phyloP scores from a whole-genome alignment of 1,139 yeast species.

The Hanseniaspora sp. region DNA sequence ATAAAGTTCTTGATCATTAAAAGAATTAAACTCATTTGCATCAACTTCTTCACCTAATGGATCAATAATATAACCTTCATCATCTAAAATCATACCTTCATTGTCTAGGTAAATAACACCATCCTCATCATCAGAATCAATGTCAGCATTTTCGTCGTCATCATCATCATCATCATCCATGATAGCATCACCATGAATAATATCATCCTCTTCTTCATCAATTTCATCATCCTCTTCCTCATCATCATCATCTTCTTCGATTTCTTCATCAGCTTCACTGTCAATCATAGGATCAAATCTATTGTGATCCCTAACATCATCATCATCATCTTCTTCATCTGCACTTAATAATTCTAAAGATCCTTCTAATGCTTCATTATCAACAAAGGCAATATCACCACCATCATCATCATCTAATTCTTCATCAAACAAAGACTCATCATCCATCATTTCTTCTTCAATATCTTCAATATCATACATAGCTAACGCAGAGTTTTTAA shows the following conservation, averaged over 20 bases:
- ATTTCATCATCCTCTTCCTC: conserved; percentile 15
- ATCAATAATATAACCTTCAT: conserved; percentile 25
- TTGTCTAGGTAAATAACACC: conserved; percentile 24
- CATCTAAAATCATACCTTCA: conserved; percentile 21
- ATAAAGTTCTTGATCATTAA: conserved; percentile 30
- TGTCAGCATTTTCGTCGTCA: conserved; percentile 26
- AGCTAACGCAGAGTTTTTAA: conserved; percentile 79
- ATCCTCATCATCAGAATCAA: conserved; percentile 26
- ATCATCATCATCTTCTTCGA: conserved; percentile 7
- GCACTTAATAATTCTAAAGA: conserved; percentile 33
- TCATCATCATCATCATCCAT: conserved; percentile 23
- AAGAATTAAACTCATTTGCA: conserved; percentile 29
- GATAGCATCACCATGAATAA: conserved; percentile 17
- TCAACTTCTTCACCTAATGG: conserved; percentile 26
- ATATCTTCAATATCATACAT: conserved; percentile 81
- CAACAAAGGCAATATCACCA: conserved; percentile 32
- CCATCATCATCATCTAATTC: conserved; percentile 34
- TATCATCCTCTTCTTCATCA: conserved; percentile 24
- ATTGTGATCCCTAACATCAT: conserved; percentile 23
- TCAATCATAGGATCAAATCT: conserved; percentile 19
- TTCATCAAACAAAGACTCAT: conserved; percentile 34
- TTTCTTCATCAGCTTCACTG: conserved; percentile 10
- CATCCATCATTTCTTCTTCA: conserved; percentile 47
- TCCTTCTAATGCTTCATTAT: conserved; percentile 32
- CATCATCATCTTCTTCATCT: conserved; percentile 34